phyloP scores from a whole-genome alignment of 1,284 basidiomycete species.

The Boletellus deceptivus region DNA sequence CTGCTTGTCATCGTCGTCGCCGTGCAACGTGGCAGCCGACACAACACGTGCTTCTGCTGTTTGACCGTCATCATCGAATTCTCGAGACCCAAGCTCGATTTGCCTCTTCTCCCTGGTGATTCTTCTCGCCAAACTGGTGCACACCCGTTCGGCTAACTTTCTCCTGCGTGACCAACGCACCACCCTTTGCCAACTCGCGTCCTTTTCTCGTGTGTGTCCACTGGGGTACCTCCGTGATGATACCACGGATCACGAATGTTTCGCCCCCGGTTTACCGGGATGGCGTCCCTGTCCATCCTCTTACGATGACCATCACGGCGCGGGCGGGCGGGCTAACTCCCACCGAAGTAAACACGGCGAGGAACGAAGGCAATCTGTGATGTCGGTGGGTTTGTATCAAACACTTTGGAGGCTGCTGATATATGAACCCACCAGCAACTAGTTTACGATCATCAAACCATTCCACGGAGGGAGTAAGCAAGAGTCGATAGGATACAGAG shows the following conservation, averaged over 20 bases:
- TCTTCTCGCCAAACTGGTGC: slow-evolving; percentile 20
- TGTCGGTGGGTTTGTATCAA: slow-evolving; percentile 7
- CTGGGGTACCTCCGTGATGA: slow-evolving; percentile 9
- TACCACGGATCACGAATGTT: slow-evolving; percentile 23
- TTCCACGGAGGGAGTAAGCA: no score
- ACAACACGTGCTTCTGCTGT: not conserved
- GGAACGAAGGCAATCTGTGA: slow-evolving; percentile 14
- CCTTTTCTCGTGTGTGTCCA: slow-evolving; percentile 14
- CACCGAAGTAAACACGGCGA: slow-evolving; percentile 22
- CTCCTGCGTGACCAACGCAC: slow-evolving; percentile 8
- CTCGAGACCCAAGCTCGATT: slow-evolving; percentile 2
- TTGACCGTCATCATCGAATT: slow-evolving; percentile 1
- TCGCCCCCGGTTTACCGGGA: slow-evolving; percentile 18
- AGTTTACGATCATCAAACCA: not conserved
- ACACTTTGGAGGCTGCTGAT: not conserved
- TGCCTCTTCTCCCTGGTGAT: slow-evolving; percentile 3
- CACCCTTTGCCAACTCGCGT: slow-evolving; percentile 1
- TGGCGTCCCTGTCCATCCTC: slow-evolving; percentile 28
- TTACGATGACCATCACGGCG: slow-evolving; percentile 24
- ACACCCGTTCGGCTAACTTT: not conserved
- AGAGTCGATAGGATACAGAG: not conserved
- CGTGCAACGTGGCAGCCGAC: slow-evolving; percentile 2
- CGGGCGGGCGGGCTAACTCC: slow-evolving; percentile 22
- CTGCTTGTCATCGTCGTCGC: slow-evolving; percentile 5
- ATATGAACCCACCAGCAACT: no score